Evolutionary conservation across 225 moss, liverwort and hornwort genomes (phyloP).

Genomic region (Marchantia polymorpha): DNA sequence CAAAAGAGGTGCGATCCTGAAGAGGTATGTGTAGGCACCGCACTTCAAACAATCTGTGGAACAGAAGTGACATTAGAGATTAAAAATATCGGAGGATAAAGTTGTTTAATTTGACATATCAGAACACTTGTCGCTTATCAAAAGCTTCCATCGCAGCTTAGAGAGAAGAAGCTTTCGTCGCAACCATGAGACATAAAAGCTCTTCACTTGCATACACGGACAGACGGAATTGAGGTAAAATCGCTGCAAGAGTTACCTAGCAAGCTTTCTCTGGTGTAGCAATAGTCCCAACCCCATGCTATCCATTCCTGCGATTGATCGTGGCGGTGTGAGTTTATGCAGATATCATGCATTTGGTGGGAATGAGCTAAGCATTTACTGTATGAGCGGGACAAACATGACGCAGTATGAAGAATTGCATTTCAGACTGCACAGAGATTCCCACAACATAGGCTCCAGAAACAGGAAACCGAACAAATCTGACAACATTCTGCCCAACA

Average conservation of each 20-base stretch:
- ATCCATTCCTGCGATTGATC: slow-evolving; percentile 60
- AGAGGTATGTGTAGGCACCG: slow-evolving; percentile 73
- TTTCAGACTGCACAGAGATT: no score
- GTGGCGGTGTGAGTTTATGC: neutral
- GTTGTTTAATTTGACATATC: neutral
- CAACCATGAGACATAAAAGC: neutral
- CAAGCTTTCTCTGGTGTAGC: slow-evolving; percentile 64
- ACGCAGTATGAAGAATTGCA: no score
- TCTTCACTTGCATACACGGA: neutral
- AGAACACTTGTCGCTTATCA: neutral
- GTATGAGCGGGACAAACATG: no score
- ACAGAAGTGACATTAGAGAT: neutral
- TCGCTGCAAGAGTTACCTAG: slow-evolving; percentile 32
- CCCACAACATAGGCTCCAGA: no score
- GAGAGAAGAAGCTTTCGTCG: neutral
- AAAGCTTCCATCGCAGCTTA: neutral
- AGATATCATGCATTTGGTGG: neutral
- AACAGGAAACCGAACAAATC: no score
- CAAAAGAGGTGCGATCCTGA: slow-evolving; percentile 50
- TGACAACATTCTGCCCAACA: no score
- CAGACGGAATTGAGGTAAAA: no score
- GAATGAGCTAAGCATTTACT: neutral
- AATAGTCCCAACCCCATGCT: slow-evolving; percentile 71
- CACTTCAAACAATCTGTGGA: slow-evolving; percentile 66
- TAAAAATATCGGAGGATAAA: no score